A percentile compares a stretch with the other conserved stretches of the same genome.
These are phyloP conservation scores for Phlebopus sp. DNA, from an alignment of 1,284 basidiomycete species.

Conservation along the genomic window DNA sequence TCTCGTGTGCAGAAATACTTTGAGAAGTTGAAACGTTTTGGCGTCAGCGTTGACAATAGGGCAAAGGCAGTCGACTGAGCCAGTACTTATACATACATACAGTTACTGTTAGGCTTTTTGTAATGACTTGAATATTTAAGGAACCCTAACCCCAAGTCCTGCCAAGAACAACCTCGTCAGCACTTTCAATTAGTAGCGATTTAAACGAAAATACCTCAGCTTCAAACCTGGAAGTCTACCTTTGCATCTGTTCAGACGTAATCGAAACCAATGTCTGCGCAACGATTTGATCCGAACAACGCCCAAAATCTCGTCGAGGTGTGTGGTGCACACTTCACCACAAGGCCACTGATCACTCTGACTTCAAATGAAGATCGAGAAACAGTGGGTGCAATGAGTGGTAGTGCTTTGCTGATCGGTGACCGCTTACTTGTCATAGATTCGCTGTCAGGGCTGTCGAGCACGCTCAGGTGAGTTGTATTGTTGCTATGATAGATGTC, in stretches of 20 bases:
- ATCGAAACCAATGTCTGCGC: slow-evolving; percentile 28
- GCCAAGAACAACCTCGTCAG: too few relatives aligned
- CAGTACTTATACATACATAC: too few relatives aligned
- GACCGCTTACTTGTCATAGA: slow-evolving; percentile 37
- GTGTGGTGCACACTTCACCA: slow-evolving; percentile 23
- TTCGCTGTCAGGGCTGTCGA: slow-evolving; percentile 97
- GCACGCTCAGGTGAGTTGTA: slow-evolving; percentile 76
- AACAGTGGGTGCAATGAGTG: slow-evolving; percentile 65
- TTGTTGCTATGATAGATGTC: slow-evolving; percentile 2
- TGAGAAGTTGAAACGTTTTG: slow-evolving; percentile 75
- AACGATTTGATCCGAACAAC: slow-evolving; percentile 76
- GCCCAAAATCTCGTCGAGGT: slow-evolving; percentile 90
- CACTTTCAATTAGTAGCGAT: too few relatives aligned
- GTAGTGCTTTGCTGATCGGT: slow-evolving; percentile 18
- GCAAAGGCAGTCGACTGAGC: slow-evolving; percentile 23
- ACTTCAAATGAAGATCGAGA: slow-evolving; percentile 75
- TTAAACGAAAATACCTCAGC: too few relatives aligned
- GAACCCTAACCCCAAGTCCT: slow-evolving; percentile 23
- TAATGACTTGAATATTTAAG: too few relatives aligned
- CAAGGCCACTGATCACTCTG: slow-evolving; percentile 17
- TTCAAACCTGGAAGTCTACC: too few relatives aligned
- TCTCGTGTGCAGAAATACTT: slow-evolving; percentile 84
- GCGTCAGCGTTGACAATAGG: slow-evolving; percentile 43
- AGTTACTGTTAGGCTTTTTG: too few relatives aligned
- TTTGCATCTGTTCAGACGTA: slow-evolving; percentile 19